phyloP scores from a whole-genome alignment of 768 basidiomycete species.

The Nidularia pulvinata region DNA sequence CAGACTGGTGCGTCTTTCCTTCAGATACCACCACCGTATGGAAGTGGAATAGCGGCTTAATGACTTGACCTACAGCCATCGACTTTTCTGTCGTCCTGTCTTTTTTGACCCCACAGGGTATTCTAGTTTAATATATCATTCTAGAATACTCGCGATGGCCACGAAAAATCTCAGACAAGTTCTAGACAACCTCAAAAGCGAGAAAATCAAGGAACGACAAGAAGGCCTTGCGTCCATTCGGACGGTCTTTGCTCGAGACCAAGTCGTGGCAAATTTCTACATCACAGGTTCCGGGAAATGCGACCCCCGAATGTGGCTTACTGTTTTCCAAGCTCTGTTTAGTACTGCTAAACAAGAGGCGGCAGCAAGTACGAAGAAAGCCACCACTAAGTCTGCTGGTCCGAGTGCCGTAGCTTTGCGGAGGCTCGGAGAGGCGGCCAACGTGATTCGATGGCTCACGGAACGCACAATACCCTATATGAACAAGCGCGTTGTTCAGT shows the following conservation, averaged over 20 bases:
- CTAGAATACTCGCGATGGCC: neutral
- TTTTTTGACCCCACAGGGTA: neutral
- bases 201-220: slow-evolving; percentile 70
- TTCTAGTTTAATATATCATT: neutral
- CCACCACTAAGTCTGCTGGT: slow-evolving; percentile 35
- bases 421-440: slow-evolving; percentile 67
- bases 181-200: slow-evolving; percentile 51
- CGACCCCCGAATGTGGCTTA: slow-evolving; percentile 50
- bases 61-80: too few relatives aligned
- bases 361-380: slow-evolving; percentile 36
- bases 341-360: slow-evolving; percentile 64
- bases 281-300: slow-evolving; percentile 30
- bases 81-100: too few relatives aligned
- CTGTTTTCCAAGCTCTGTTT: slow-evolving; percentile 76
- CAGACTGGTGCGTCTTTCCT: too few relatives aligned
- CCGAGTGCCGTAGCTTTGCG: slow-evolving; percentile 45
- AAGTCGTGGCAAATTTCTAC: slow-evolving; percentile 42
- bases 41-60: too few relatives aligned
- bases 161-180: slow-evolving; percentile 41
- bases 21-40: too few relatives aligned
- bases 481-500: slow-evolving; percentile 50
- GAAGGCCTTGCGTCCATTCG: slow-evolving; percentile 58
- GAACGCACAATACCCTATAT: slow-evolving; percentile 60
- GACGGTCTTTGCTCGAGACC: slow-evolving; percentile 46
- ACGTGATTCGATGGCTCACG: slow-evolving; percentile 70